phyloP scores from a whole-genome alignment of 2,329 filamentous ascomycete species.

The Didymella segeticola region DNA sequence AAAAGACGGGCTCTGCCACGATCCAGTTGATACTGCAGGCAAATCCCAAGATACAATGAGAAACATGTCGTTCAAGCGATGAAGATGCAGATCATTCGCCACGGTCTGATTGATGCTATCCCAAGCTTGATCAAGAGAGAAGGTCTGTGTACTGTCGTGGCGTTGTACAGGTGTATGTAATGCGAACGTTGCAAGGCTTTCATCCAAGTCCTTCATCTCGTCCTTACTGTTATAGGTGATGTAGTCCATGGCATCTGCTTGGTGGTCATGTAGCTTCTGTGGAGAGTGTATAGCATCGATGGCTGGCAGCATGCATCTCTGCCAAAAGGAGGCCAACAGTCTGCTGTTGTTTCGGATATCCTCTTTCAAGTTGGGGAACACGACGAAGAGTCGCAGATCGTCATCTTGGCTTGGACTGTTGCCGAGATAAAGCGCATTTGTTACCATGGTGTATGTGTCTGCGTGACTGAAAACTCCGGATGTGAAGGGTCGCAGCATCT shows the following conservation, averaged over 20 bases:
- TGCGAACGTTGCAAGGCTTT: slow-evolving; percentile 7
- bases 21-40: background rate
- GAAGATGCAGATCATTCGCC: background rate
- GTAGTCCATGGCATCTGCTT: slow-evolving; percentile 5
- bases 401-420: slow-evolving; percentile 9
- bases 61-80: slow-evolving; percentile 3
- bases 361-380: slow-evolving; percentile 3
- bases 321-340: slow-evolving; percentile 10
- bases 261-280: background rate
- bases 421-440: slow-evolving; percentile 11
- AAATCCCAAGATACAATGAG: slow-evolving; percentile 12
- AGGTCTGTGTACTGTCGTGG: slow-evolving; percentile 2
- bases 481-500: slow-evolving; percentile 8
- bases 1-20: slow-evolving; percentile 3
- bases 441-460: slow-evolving; percentile 9
- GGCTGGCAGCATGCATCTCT: slow-evolving; percentile 11
- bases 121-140: slow-evolving; percentile 6
- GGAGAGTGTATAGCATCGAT: slow-evolving; percentile 7
- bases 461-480: slow-evolving; percentile 1
- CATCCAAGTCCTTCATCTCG: slow-evolving; percentile 6
- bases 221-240: slow-evolving; percentile 1
- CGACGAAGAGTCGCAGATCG: slow-evolving; percentile 9
- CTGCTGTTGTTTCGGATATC: slow-evolving; percentile 12
- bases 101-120: slow-evolving; percentile 2
- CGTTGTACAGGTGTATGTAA: slow-evolving; percentile 7